phyloP scores from a whole-genome alignment of 257 asterid species.

The Rehmannia glutinosa region DNA sequence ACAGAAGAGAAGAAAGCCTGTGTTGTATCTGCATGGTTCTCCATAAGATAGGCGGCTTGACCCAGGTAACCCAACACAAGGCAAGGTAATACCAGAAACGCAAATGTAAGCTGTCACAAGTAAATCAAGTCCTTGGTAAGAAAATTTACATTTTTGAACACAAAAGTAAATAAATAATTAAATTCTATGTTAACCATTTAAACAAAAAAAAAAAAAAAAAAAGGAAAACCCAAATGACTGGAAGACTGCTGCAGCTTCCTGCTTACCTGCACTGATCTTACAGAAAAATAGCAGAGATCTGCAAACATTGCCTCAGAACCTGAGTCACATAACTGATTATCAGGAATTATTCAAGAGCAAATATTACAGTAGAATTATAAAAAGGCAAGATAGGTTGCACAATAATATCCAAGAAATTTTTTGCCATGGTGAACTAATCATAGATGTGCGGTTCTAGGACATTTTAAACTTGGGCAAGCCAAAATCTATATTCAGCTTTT shows the following conservation, averaged over 20 bases:
- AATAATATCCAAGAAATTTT: slow-evolving; percentile 2
- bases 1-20: slow-evolving; percentile 93
- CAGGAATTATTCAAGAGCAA: slow-evolving; percentile 34
- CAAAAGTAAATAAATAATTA: background rate
- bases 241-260: slow-evolving; percentile 17
- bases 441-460: background rate
- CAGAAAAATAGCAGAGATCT: slow-evolving; percentile 94
- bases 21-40: slow-evolving; percentile 85
- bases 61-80: slow-evolving; percentile 97
- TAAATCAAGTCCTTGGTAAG: slow-evolving; percentile 18
- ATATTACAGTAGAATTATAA: background rate
- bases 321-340: slow-evolving; percentile 50
- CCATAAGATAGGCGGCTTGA: slow-evolving; percentile 99
- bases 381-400: slow-evolving; percentile 7
- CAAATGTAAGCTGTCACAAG: slow-evolving; percentile 78
- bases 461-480: slow-evolving; percentile 7
- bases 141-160: slow-evolving; percentile 16
- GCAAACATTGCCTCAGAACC: slow-evolving; percentile 99
- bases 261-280: slow-evolving; percentile 92
- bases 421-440: slow-evolving; percentile 3
- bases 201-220: background rate
- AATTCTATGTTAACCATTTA: background rate
- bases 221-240: background rate
- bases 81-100: slow-evolving; percentile 87
- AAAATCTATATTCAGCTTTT: background rate